These are phyloP conservation scores for Intubia oerlemansii DNA, from an alignment of 2,329 filamentous ascomycete species.

Conservation along the genomic window DNA sequence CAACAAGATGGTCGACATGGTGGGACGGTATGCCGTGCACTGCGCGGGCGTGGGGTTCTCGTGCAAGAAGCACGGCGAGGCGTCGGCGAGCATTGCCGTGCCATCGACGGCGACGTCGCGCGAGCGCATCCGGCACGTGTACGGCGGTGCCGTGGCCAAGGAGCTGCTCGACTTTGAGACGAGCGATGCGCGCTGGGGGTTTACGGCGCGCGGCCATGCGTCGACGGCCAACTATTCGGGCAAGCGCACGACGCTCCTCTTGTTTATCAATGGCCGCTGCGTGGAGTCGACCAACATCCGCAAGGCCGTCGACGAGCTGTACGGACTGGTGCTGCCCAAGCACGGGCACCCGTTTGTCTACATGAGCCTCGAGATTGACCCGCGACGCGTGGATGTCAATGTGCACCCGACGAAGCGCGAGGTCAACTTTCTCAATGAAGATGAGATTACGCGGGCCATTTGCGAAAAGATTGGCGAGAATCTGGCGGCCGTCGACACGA, in stretches of 20 bases:
- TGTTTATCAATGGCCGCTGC: slow-evolving; percentile 92
- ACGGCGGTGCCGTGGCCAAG: slow-evolving; percentile 66
- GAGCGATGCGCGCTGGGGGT: slow-evolving; percentile 59
- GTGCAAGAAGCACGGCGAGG: slow-evolving; percentile 89
- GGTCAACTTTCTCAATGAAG: slow-evolving; percentile 93
- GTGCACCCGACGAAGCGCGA: slow-evolving; percentile 94
- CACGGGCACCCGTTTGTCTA: slow-evolving; percentile 89
- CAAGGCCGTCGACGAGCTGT: slow-evolving; percentile 79
- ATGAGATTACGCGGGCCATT: slow-evolving; percentile 77
- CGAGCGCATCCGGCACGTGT: slow-evolving; percentile 78
- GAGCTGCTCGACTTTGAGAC: slow-evolving; percentile 63
- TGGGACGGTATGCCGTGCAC: slow-evolving; percentile 84
- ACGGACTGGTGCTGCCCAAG: slow-evolving; percentile 73
- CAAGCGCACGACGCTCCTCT: slow-evolving; percentile 67
- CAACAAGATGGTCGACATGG: slow-evolving; percentile 90
- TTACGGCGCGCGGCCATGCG: slow-evolving; percentile 58
- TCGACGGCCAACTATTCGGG: slow-evolving; percentile 91
- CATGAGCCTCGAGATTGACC: slow-evolving; percentile 79
- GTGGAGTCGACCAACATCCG: slow-evolving; percentile 81
- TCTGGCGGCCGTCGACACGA: slow-evolving; percentile 75
- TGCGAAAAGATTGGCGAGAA: slow-evolving; percentile 60
- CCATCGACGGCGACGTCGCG: slow-evolving; percentile 48
- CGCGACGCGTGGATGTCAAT: slow-evolving; percentile 84
- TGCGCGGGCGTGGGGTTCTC: slow-evolving; percentile 83
- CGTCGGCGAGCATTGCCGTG: slow-evolving; percentile 62